Conservation (phyloP, 352 stramenopile species). For the Peronosclerospora sorghi region DNA sequence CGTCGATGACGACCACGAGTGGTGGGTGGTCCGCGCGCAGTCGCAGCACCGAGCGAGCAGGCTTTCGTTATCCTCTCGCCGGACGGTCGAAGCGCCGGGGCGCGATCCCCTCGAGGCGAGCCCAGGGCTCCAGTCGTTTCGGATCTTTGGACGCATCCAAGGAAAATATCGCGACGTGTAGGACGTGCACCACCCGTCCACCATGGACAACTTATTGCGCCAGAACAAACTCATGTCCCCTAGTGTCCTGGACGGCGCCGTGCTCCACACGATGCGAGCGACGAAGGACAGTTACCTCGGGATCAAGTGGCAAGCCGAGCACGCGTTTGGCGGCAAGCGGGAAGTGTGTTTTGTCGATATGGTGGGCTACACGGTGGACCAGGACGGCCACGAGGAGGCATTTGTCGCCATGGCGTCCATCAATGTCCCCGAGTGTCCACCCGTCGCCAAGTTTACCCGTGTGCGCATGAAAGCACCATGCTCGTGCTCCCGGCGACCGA, state of each 20-base stretch:
- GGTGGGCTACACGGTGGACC: constrained; percentile 27
- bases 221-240: constrained; percentile 38
- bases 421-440: too few relatives aligned
- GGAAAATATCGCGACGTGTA: constrained; percentile 41
- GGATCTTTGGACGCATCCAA: constrained; percentile 37
- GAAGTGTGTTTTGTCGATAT: constrained; percentile 44
- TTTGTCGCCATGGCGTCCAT: too few relatives aligned
- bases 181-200: constrained; percentile 25
- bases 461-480: too few relatives aligned
- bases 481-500: too few relatives aligned
- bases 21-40: constrained; percentile 3
- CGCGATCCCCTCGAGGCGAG: constrained; percentile 5
- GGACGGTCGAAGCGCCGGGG: constrained; percentile 5
- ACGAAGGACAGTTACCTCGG: constrained; percentile 33
- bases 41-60: constrained; percentile 5
- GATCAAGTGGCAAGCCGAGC: constrained; percentile 36
- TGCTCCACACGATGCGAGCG: constrained; percentile 25
- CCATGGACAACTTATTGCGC: constrained; percentile 26
- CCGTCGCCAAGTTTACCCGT: too few relatives aligned
- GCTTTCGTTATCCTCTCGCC: constrained; percentile 1
- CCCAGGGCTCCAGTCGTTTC: constrained; percentile 26
- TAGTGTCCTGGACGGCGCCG: constrained; percentile 25
- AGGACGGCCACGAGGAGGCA: too few relatives aligned
- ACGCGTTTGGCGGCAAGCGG: constrained; percentile 20
- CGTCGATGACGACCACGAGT: too few relatives aligned